Evolutionary conservation across 495 filamentous ascomycete species (phyloP).

Genomic region (Chaetomium tenue): DNA sequence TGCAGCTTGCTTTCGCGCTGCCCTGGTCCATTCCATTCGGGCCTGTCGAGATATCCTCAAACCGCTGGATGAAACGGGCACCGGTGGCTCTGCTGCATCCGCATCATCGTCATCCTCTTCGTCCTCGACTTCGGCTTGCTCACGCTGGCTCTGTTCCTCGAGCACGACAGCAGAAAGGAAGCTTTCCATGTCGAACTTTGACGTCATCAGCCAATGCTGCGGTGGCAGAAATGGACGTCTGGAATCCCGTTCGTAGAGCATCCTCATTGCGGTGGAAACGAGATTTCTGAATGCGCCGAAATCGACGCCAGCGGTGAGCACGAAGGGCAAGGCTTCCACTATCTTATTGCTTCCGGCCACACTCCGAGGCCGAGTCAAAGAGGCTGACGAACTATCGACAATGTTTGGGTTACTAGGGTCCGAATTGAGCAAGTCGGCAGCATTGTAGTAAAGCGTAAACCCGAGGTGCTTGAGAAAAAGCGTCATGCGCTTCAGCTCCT

Average conservation of each 20-base stretch:
- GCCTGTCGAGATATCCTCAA: conserved; percentile 38
- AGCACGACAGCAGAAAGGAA: conserved; percentile 84
- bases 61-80: conserved; percentile 22
- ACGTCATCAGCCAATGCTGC: conserved; percentile 93
- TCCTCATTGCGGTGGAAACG: conserved; percentile 76
- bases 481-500: conserved; percentile 70
- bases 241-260: conserved; percentile 94
- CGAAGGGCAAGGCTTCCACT: conserved; percentile 8
- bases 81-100: conserved; percentile 32
- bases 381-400: conserved; percentile 2
- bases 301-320: conserved; percentile 58
- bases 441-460: conserved; percentile 85
- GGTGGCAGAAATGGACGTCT: conserved; percentile 75
- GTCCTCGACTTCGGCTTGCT: conserved; percentile 45
- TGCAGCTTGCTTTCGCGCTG: conserved; percentile 61
- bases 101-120: conserved; percentile 51
- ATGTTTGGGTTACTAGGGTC: conserved; percentile 7
- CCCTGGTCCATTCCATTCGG: conserved; percentile 48
- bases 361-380: conserved; percentile 4
- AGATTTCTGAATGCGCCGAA: conserved; percentile 76
- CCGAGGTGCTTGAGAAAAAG: conserved; percentile 89
- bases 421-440: conserved; percentile 51
- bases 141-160: conserved; percentile 80
- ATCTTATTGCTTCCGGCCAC: background rate
- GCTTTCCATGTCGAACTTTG: conserved; percentile 83